Evolutionary conservation across 148 eudicot species (phyloP).

Genomic region (Fagopyrum tataricum): DNA sequence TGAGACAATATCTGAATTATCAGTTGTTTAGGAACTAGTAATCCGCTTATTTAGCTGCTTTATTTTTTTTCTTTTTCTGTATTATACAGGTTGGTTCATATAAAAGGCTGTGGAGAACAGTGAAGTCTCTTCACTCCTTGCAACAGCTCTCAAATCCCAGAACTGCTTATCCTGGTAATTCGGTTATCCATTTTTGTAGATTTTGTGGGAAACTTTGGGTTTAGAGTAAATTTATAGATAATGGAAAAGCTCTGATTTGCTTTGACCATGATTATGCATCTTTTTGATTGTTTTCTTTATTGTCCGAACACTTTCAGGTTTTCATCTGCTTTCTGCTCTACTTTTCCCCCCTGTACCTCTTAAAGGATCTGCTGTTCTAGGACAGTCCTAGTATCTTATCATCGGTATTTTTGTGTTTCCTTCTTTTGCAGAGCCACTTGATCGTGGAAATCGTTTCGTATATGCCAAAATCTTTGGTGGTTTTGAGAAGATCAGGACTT

Average conservation of each 20-base stretch:
- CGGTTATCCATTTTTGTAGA: not conserved
- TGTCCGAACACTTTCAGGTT: not conserved
- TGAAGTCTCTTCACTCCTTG: constrained; percentile 56
- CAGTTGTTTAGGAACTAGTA: not conserved
- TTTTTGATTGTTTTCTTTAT: not conserved
- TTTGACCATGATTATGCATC: not conserved
- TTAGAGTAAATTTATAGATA: not conserved
- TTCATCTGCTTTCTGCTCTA: constrained; percentile 5
- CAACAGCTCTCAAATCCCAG: constrained; percentile 76
- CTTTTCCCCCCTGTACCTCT: not conserved
- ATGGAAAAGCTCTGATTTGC: not conserved
- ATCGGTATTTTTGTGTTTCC: not conserved
- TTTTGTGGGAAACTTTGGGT: not conserved
- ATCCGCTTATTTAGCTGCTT: not conserved
- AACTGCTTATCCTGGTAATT: constrained; percentile 56
- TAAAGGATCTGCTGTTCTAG: not conserved
- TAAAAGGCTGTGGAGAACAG: constrained; percentile 67
- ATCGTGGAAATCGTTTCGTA: constrained; percentile 66
- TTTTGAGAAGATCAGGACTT: constrained; percentile 75
- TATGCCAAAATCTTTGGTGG: constrained; percentile 89
- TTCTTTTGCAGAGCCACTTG: constrained; percentile 50
- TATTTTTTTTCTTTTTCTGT: constrained; percentile 9
- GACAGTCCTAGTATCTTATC: not conserved
- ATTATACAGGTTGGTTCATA: constrained; percentile 52
- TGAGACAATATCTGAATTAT: not conserved